Percentiles rank a stretch among this genome's conserved stretches.
Evolutionary conservation across 164 flowering plant genomes (phyloP).

Genomic region (Brasenia schreberi): DNA sequence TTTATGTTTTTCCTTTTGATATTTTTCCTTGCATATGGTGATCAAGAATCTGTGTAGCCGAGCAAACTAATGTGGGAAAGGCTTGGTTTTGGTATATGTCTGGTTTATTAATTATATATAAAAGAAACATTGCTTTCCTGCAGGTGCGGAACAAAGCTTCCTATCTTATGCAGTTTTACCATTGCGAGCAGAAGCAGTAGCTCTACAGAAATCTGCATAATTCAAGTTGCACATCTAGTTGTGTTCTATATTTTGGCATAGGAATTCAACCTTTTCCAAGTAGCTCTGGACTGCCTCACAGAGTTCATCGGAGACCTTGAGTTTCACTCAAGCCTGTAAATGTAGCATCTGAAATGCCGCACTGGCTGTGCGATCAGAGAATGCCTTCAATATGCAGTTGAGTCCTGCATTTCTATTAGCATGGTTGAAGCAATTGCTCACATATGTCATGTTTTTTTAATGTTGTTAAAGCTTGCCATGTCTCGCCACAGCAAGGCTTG

Average conservation of each 20-base stretch:
- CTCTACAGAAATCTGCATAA: not conserved
- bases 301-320: too few relatives aligned
- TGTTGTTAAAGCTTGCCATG: too few relatives aligned
- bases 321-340: too few relatives aligned
- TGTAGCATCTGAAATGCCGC: too few relatives aligned
- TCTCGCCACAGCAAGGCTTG: too few relatives aligned
- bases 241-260: not conserved
- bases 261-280: not conserved
- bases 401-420: too few relatives aligned
- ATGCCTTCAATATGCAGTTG: too few relatives aligned
- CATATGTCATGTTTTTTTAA: too few relatives aligned
- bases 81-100: not conserved
- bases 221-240: not conserved
- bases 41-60: not conserved
- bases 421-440: too few relatives aligned
- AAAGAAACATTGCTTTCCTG: constrained; percentile 1
- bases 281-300: not conserved
- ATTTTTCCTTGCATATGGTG: constrained; percentile 1
- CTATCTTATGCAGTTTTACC: constrained; percentile 37
- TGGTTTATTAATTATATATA: not conserved
- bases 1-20: not conserved
- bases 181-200: not conserved
- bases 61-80: not conserved
- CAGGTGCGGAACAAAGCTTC: constrained; percentile 86
- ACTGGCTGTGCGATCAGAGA: too few relatives aligned